Base-by-base conservation (phyloP, 2,329 filamentous ascomycete genomes). In the Penicillium brevicompactum region DNA sequence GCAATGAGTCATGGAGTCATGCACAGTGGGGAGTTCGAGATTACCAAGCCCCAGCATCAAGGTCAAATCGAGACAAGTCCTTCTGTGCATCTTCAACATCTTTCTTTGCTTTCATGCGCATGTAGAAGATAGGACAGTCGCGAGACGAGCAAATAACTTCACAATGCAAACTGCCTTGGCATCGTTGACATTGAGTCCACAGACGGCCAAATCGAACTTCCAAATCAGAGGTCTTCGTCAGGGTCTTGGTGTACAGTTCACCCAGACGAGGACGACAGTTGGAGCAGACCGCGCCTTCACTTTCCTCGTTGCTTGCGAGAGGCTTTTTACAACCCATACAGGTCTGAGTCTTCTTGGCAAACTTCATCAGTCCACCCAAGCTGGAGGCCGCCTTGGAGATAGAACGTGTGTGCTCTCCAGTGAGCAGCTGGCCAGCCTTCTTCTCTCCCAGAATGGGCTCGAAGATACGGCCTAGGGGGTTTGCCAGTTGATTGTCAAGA, bases 51-150 rank as follows among this genome's bases (percentile, higher is more conserved):
- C 89, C 87, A 67, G 86, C 84, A 75, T 96, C 92, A 61, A 87
- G 84, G 76, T 99, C 94, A 76, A 99, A 99, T 66, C 94, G 82
- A 65, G 84, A 84, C 67, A 99, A 75, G 74, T 99, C 94, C 78
- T 91, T 95, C 54, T 92, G 91, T 1, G 88, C 88, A 77, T 99
- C 94, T 74, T 97, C 93, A 38, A 97, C 87, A 73, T 99, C 94
- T 81, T 99, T 99, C 84, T 97, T 96, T 31, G 93, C 93, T 82
- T 99, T 99, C 94, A 99, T 99, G 4, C 94, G 87, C 94, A 99
- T 99, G 75, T 99, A 99, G 76, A 99, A 99, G 69, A 99, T 99
- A 1, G 94, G 94, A 71, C 94, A 99, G 79, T 99, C 94, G 73
- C 92, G 90, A 72, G 89, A 93, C 60, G 89, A 92, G 79, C 94